phyloP scores from a whole-genome alignment of 345 rosid species.

The Erucastrum elatum region DNA sequence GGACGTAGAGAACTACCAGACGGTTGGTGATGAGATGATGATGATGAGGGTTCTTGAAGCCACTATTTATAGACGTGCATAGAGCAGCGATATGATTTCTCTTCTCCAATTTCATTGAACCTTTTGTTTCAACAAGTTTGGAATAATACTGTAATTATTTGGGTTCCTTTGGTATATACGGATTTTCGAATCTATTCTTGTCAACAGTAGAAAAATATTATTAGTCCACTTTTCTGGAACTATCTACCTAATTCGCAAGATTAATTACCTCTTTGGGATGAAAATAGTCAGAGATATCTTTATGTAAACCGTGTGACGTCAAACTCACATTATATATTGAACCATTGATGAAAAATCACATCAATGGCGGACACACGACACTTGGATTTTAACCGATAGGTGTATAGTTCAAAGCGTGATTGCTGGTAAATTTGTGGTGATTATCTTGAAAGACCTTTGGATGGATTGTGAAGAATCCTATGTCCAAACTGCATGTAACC shows the following conservation, averaged over 20 bases:
- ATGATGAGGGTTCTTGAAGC: constrained; percentile 15
- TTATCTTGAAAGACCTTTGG: too few species aligned
- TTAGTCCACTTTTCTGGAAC: neutral
- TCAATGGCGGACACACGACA: neutral
- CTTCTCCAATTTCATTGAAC: neutral
- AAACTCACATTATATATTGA: neutral
- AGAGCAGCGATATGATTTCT: neutral
- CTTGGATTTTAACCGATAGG: too few species aligned
- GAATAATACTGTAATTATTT: constrained; percentile 16
- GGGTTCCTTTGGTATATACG: constrained; percentile 14
- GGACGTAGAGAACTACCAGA: neutral
- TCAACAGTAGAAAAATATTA: neutral
- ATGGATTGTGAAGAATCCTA: too few species aligned
- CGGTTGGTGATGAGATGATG: constrained; percentile 25
- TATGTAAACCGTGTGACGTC: neutral
- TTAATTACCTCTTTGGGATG: constrained; percentile 16
- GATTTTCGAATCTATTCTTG: neutral
- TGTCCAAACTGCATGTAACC: too few species aligned
- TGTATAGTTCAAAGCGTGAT: too few species aligned
- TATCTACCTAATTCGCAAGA: constrained; percentile 1
- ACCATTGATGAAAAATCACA: constrained; percentile 7
- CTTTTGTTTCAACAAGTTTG: constrained; percentile 25
- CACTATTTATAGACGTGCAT: constrained; percentile 31
- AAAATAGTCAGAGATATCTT: constrained; percentile 5
- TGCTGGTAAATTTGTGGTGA: too few species aligned